A percentile compares a stretch with the other conserved stretches of the same genome.
Conservation (phyloP, 2,329 filamentous ascomycete species). For the Fusarium denticulatum region DNA sequence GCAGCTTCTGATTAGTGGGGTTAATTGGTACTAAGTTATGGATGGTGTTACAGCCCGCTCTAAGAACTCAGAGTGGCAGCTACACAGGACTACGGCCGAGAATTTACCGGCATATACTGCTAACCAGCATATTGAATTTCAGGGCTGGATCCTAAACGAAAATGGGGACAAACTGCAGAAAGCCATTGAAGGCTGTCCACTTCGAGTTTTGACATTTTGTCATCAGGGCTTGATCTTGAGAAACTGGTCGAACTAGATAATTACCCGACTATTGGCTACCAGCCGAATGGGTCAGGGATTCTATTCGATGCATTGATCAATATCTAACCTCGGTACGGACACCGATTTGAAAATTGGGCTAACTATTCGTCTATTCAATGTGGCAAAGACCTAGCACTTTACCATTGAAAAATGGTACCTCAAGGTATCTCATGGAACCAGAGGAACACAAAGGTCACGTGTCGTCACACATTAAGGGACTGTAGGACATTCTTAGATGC, state of each 20-base stretch:
- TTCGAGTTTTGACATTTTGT: conserved; percentile 8
- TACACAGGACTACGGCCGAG: conserved; percentile 29
- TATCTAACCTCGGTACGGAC: conserved; percentile 9
- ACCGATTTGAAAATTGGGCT: conserved; percentile 13
- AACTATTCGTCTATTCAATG: neutral
- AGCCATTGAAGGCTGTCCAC: conserved; percentile 22
- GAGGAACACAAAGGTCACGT: conserved; percentile 22
- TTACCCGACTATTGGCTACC: conserved; percentile 29
- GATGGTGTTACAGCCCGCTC: neutral
- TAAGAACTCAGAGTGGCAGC: conserved; percentile 3
- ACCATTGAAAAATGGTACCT: neutral
- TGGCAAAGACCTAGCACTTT: conserved; percentile 21
- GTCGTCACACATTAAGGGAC: neutral
- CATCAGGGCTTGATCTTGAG: neutral
- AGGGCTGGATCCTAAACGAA: conserved; percentile 51
- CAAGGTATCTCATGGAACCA: neutral
- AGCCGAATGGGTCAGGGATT: conserved; percentile 28
- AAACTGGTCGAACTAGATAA: neutral
- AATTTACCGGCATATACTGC: conserved; percentile 43
- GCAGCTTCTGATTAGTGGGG: conserved; percentile 35
- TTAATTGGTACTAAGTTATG: neutral
- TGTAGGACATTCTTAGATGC: neutral
- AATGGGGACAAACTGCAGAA: conserved; percentile 33
- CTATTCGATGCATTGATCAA: conserved; percentile 12
- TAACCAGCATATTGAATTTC: conserved; percentile 24